Evolutionary conservation across 1,284 basidiomycete species (phyloP).

Genomic region (Ustilago shanxiensis): DNA sequence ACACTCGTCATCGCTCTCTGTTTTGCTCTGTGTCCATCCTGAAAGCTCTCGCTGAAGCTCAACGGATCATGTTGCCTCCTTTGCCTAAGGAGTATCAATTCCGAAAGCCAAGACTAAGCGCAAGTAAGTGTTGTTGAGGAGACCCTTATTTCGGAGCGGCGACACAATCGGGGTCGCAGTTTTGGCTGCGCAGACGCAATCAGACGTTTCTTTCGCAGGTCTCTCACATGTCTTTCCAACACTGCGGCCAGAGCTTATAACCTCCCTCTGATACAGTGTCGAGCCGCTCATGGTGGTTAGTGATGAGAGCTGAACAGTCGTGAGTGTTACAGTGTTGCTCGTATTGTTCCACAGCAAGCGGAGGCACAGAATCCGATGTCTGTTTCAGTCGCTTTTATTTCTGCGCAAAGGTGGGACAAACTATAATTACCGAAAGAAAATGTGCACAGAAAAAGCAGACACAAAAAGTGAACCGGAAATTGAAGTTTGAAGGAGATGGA

Average conservation of each 20-base stretch:
- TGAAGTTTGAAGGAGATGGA: too few relatives aligned
- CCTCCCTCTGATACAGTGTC: too few relatives aligned
- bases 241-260: too few relatives aligned
- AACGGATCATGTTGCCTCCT: too few relatives aligned
- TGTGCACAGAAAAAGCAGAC: slow-evolving; percentile 3
- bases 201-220: neutral
- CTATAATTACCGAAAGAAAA: neutral
- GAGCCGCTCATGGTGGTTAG: too few relatives aligned
- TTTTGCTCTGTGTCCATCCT: neutral
- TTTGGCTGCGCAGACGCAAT: slow-evolving; percentile 17
- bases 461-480: slow-evolving; percentile 3
- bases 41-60: too few relatives aligned
- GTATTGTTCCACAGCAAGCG: too few relatives aligned
- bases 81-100: neutral
- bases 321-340: too few relatives aligned
- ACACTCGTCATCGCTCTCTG: too few relatives aligned
- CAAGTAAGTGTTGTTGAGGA: neutral
- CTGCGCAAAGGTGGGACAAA: neutral
- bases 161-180: slow-evolving; percentile 15
- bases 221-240: too few relatives aligned
- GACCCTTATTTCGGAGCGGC: slow-evolving; percentile 12
- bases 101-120: neutral
- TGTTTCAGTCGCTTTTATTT: slow-evolving; percentile 18
- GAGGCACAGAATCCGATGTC: slow-evolving; percentile 21
- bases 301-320: too few relatives aligned